Conservation (phyloP, 2,329 filamentous ascomycete genomes). For the Colletotrichum graminicola region DNA sequence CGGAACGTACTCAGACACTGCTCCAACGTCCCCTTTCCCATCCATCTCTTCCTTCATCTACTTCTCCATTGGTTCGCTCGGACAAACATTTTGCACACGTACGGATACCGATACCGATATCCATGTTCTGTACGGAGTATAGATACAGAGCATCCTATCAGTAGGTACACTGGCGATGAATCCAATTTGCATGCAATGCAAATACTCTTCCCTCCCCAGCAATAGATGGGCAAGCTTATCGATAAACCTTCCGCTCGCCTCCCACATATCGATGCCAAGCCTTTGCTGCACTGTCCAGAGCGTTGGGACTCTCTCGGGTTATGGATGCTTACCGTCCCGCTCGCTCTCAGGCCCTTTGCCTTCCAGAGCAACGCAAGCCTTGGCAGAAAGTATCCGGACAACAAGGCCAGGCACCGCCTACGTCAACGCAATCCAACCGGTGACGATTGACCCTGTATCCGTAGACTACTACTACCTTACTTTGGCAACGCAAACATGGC, state of each 20-base stretch:
- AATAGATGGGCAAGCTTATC: conserved; percentile 9
- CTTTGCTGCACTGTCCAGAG: conserved; percentile 22
- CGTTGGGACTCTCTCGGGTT: background rate
- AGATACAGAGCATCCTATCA: too few relatives aligned
- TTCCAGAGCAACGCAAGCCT: conserved; percentile 30
- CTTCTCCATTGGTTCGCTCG: background rate
- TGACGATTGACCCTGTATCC: conserved; percentile 14
- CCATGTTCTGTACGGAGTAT: too few relatives aligned
- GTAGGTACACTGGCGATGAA: conserved; percentile 1
- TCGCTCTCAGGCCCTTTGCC: conserved; percentile 1
- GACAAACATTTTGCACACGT: background rate
- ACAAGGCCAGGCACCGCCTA: conserved; percentile 24
- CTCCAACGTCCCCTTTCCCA: background rate
- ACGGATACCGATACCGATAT: too few relatives aligned
- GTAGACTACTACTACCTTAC: too few relatives aligned
- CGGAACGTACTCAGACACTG: background rate
- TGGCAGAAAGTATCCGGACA: conserved; percentile 13
- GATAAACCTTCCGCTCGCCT: conserved; percentile 21
- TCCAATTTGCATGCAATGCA: too few relatives aligned
- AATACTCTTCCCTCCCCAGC: background rate
- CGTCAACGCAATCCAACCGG: conserved; percentile 30
- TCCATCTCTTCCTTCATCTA: background rate
- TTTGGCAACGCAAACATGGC: too few relatives aligned
- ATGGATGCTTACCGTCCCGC: background rate
- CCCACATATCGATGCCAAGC: conserved; percentile 36